Percentiles rank a stretch among this genome's conserved stretches.
Conservation (phyloP, 225 moss, liverwort and hornwort species). For the Lunularia cruciata region DNA sequence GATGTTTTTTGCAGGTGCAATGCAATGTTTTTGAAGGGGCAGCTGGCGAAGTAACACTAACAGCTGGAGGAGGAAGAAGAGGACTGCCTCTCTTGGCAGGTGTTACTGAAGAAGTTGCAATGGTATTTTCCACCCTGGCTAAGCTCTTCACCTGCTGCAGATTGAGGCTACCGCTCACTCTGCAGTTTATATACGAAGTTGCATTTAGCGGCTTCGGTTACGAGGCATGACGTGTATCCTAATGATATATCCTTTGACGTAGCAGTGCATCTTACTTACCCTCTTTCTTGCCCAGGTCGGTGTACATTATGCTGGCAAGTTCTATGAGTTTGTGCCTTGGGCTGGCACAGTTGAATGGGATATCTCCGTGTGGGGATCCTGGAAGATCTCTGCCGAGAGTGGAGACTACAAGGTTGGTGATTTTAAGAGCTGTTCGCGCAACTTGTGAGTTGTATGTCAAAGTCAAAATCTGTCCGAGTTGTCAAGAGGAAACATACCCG, state of each 20-base stretch:
- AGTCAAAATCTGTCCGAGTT: too few relatives aligned
- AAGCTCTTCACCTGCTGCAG: not conserved
- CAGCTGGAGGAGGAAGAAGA: conserved; percentile 86
- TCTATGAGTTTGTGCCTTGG: conserved; percentile 96
- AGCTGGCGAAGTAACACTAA: conserved; percentile 67
- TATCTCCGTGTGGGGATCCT: conserved; percentile 78
- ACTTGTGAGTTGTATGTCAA: too few relatives aligned
- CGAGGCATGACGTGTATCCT: too few relatives aligned
- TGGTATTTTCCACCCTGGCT: conserved; percentile 43
- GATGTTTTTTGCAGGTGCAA: conserved; percentile 52
- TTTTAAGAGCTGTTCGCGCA: too few relatives aligned
- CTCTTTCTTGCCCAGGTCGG: conserved; percentile 48
- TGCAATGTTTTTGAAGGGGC: conserved; percentile 88
- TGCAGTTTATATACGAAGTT: too few relatives aligned
- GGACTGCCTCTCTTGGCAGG: conserved; percentile 70
- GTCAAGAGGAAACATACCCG: too few relatives aligned
- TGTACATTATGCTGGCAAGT: conserved; percentile 67
- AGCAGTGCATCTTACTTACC: too few relatives aligned
- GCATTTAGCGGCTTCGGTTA: too few relatives aligned
- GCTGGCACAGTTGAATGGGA: conserved; percentile 81
- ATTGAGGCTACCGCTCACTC: too few relatives aligned
- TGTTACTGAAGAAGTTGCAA: conserved; percentile 79
- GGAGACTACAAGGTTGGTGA: conserved; percentile 53
- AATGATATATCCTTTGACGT: too few relatives aligned
- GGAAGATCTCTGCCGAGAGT: conserved; percentile 72